Base-by-base conservation (phyloP, 2,329 filamentous ascomycete genomes). In the Fusarium sp. region DNA sequence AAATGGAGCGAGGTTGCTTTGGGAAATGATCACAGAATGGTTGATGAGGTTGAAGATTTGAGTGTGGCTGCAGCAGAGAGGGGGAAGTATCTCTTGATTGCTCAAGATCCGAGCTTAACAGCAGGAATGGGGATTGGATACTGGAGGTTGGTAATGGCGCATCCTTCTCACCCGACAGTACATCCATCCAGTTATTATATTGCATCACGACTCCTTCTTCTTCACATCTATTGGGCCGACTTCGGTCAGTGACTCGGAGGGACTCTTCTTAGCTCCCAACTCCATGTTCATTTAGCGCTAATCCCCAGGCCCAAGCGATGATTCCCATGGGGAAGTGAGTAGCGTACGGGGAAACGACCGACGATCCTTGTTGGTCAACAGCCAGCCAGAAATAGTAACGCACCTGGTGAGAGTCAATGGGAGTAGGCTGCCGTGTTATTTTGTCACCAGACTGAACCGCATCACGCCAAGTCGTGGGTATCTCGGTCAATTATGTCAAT, bases 191-290 rank as follows among this genome's bases (percentile, higher is more conserved):
- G n/a, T n/a, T n/a, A n/a, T n/a, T n/a, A n/a, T n/a, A 39, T 41
- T 46, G 31, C 39, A 51, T 63, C 35, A 64, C 51, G 29, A 58
- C 60, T 46, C n/a, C 40, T 33, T 57, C 57, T 45, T 37, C 9
- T 25, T n/a, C 18, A 13, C 43, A 53, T 14, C 27, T 21, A 41
- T 33, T 49, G 21, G 33, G 47, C 48, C 41, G 52, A 41, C 50
- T 36, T 67, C 64, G 64, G 63, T 57, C 62, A 37, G 43, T 35
- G 45, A 33, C 58, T 67, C 64, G 64, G 64, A 35, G 63, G 33
- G 48, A 67, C 37, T 67, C n/a, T 39, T 35, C 6, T 49, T 67
- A 64, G 63, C 43, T 53, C 11, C 20, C 45, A 29, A 27, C 18
- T 23, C 56, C 58, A 21, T 47, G 55, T 37, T 21, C 13, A 33